Evolutionary conservation across 1,139 yeast genomes (phyloP).

Genomic region (Schwanniomyces etchellsii): DNA sequence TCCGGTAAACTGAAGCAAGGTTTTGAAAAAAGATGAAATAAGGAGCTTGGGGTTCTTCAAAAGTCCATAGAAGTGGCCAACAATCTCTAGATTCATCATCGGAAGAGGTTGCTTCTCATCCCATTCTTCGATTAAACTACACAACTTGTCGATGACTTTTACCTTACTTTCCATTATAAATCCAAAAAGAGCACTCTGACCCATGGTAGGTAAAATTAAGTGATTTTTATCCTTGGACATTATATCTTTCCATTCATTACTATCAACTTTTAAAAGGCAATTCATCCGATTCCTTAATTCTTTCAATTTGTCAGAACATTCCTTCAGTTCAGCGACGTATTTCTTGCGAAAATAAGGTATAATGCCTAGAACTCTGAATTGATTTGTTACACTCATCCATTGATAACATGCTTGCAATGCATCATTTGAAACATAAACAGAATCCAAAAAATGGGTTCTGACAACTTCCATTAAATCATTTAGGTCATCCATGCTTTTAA

Average conservation of each 20-base stretch:
- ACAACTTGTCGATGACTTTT: constrained; percentile 7
- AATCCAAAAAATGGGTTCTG: constrained; percentile 13
- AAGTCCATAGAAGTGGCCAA: constrained; percentile 7
- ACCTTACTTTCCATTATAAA: constrained; percentile 5
- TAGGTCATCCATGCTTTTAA: constrained; percentile 16
- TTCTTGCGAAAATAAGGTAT: constrained; percentile 9
- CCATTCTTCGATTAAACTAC: constrained; percentile 7
- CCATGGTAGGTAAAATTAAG: constrained; percentile 2
- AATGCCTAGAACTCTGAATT: constrained; percentile 16
- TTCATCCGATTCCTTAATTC: constrained; percentile 7
- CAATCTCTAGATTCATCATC: constrained; percentile 2
- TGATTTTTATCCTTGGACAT: constrained; percentile 1
- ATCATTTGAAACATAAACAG: constrained; percentile 13
- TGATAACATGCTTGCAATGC: constrained; percentile 14
- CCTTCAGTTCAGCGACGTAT: constrained; percentile 14
- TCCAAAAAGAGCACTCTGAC: constrained; percentile 3
- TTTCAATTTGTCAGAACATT: constrained; percentile 13
- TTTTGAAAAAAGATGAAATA: neutral
- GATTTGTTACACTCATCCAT: constrained; percentile 29
- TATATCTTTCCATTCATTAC: constrained; percentile 1
- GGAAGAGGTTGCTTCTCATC: constrained; percentile 1
- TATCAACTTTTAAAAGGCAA: neutral
- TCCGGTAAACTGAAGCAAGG: neutral
- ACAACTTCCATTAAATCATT: constrained; percentile 21
- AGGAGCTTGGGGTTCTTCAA: neutral